phyloP scores from a whole-genome alignment of 768 basidiomycete species.

The Cyclocybe aegerita region DNA sequence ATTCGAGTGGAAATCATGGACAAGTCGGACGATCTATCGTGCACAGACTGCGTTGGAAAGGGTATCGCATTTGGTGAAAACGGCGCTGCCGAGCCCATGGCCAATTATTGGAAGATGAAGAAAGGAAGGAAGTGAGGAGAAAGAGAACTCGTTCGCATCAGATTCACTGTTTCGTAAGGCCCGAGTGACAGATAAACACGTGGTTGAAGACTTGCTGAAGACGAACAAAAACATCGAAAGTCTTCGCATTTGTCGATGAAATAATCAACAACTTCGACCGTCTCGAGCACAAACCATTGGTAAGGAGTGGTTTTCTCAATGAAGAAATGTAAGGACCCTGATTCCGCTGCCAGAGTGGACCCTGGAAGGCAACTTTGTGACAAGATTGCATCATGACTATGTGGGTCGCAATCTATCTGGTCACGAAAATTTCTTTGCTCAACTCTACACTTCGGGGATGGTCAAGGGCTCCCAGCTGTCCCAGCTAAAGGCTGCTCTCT shows the following conservation, averaged over 20 bases:
- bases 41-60: conserved; percentile 16
- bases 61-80: conserved; percentile 15
- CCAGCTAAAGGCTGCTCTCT: conserved; percentile 86
- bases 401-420: conserved; percentile 14
- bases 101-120: background rate
- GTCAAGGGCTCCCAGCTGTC: conserved; percentile 86
- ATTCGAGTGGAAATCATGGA: conserved; percentile 47
- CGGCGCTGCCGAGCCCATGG: conserved; percentile 15
- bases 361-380: too few relatives aligned
- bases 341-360: too few relatives aligned
- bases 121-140: background rate
- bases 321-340: too few relatives aligned
- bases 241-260: too few relatives aligned
- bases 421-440: conserved; percentile 25
- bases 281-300: too few relatives aligned
- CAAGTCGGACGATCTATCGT: conserved; percentile 26
- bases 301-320: too few relatives aligned
- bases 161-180: too few relatives aligned
- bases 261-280: too few relatives aligned
- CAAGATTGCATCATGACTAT: too few relatives aligned
- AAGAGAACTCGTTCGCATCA: too few relatives aligned
- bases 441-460: conserved; percentile 36
- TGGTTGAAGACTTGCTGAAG: background rate
- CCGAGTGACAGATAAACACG: background rate
- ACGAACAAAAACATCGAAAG: background rate